Evolutionary conservation across 371 early-diverging fungal genomes (phyloP).

Genomic region (Saksenaea vasiformis): DNA sequence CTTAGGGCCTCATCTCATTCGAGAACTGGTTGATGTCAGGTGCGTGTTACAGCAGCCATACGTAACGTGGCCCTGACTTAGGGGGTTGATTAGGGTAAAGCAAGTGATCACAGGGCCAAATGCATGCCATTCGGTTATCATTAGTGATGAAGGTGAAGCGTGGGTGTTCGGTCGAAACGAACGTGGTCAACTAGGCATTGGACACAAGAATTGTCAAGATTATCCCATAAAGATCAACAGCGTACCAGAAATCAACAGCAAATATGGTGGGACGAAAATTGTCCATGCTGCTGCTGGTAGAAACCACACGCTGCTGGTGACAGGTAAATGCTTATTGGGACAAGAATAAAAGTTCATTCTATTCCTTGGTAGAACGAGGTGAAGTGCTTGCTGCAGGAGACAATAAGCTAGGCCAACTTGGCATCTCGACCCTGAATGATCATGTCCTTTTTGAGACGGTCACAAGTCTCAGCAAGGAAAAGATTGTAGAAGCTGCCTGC

Average conservation of each 20-base stretch:
- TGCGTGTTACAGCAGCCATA: not conserved
- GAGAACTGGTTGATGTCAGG: slow-evolving; percentile 45
- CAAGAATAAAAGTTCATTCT: not conserved
- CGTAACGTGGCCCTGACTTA: not conserved
- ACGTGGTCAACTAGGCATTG: slow-evolving; percentile 49
- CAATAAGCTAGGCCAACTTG: slow-evolving; percentile 48
- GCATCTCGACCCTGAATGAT: slow-evolving; percentile 30
- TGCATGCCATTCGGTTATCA: slow-evolving; percentile 43
- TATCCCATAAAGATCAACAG: slow-evolving; percentile 39
- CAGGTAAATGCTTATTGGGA: slow-evolving; percentile 14
- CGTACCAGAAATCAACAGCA: slow-evolving; percentile 23
- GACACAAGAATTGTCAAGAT: slow-evolving; percentile 32
- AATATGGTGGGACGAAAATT: slow-evolving; percentile 27
- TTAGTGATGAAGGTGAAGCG: slow-evolving; percentile 41
- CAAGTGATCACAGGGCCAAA: slow-evolving; percentile 36
- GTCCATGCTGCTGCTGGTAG: slow-evolving; percentile 39
- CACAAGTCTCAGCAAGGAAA: slow-evolving; percentile 35
- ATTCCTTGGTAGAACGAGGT: slow-evolving; percentile 17
- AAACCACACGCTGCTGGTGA: slow-evolving; percentile 39
- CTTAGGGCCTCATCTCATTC: slow-evolving; percentile 40
- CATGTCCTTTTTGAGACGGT: slow-evolving; percentile 32
- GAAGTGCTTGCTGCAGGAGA: slow-evolving; percentile 47
- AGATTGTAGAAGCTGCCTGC: slow-evolving; percentile 34
- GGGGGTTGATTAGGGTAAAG: slow-evolving; percentile 19
- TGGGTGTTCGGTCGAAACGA: slow-evolving; percentile 53